Evolutionary conservation across 441 rosid species (phyloP), one percentile per base, ranked within the genome.

Genomic region (Brassica hybrid): DNA sequence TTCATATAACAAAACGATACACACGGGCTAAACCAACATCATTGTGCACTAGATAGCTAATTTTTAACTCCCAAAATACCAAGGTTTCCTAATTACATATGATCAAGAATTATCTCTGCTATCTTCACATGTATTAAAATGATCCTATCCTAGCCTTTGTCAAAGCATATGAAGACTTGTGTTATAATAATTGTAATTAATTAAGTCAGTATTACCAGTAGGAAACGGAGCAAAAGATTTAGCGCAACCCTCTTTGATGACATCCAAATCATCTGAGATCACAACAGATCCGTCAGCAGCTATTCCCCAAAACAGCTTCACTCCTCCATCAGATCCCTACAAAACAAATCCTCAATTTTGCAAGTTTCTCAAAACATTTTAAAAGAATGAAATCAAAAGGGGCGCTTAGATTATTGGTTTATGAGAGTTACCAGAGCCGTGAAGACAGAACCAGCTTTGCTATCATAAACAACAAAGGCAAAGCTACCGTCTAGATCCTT

Each of bases 161-260:
- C 3, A 59, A 52, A 59, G 64, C 34, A 59, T 59, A n/a, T 54
- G 13, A 38, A 38, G 17, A 23, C 54, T 34, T 57, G 27, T 68
- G 27, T 16, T 68, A 7, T 14, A 18, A 17, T 14, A 2, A 21
- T 21, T 3, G 61, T 50, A 27, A 14, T 2, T 36, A 4, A 34
- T 2, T 13, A 19, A 19, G 38, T 41, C 0, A 59, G 17, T 18
- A 10, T 64, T 82, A 85, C 93, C 93, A 7, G 83, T 65, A 13
- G 99, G 99, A 71, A 95, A 95, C 38, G 97, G 94, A 6, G 99
- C 98, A 79, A 79, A 95, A 6, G 99, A 91, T 80, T 95, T 93
- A 3, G 91, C 96, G 78, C 99, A 95, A 4, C 99, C 87, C 69
- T 85, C 93, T 72, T 95, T 95, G 2, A 95, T 84, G 1, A 88